Evolutionary conservation across 2,329 filamentous ascomycete species (phyloP).

Genomic region (Ilyonectria mors-panacis): DNA sequence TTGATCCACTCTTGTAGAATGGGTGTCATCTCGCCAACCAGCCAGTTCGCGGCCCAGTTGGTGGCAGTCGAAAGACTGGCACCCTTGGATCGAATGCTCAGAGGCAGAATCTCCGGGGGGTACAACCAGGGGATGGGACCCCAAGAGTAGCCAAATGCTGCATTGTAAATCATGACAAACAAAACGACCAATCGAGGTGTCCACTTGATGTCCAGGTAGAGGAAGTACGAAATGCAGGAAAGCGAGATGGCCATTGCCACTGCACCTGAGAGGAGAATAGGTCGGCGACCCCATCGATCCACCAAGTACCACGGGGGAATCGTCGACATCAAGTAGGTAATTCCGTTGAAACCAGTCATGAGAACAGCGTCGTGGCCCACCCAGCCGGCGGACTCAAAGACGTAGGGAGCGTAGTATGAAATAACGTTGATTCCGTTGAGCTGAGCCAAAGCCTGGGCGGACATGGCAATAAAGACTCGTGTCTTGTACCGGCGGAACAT

Average conservation of each 20-base stretch:
- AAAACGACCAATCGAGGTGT: conserved; percentile 91
- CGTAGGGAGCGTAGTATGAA: conserved; percentile 96
- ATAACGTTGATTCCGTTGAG: conserved; percentile 99
- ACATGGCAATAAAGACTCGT: conserved; percentile 98
- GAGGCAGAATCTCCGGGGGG: conserved; percentile 96
- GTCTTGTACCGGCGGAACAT: conserved; percentile 96
- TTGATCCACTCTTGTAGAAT: conserved; percentile 92
- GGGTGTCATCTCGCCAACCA: conserved; percentile 95
- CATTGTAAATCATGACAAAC: conserved; percentile 99
- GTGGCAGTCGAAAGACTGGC: conserved; percentile 95
- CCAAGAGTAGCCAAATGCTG: conserved; percentile 95
- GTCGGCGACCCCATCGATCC: conserved; percentile 89
- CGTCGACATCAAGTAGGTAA: conserved; percentile 90
- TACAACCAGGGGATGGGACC: conserved; percentile 98
- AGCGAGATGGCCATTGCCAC: conserved; percentile 91
- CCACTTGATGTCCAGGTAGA: conserved; percentile 84
- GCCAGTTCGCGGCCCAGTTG: conserved; percentile 99
- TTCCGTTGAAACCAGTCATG: conserved; percentile 97
- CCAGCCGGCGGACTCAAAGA: conserved; percentile 99
- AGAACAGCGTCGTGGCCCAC: conserved; percentile 89
- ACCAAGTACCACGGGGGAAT: conserved; percentile 98
- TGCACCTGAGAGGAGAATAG: conserved; percentile 91
- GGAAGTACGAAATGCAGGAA: conserved; percentile 94
- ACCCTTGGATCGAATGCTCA: conserved; percentile 97
- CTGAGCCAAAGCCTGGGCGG: conserved; percentile 94